Conservation (phyloP, 495 filamentous ascomycete genomes). For the Tuber indicum region DNA sequence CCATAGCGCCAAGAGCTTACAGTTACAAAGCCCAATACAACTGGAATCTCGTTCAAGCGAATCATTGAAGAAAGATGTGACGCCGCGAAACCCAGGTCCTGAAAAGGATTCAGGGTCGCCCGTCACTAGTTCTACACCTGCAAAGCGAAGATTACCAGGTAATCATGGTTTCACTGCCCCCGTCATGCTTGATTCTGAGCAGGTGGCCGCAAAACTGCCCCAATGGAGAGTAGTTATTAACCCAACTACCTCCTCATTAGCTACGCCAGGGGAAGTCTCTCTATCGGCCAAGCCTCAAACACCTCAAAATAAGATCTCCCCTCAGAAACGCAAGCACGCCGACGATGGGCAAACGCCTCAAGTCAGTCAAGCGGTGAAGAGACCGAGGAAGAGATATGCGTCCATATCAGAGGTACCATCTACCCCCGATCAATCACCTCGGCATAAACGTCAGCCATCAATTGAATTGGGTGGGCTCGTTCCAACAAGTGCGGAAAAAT, state of each 20-base stretch:
- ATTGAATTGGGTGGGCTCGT: not conserved
- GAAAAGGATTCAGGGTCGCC: not conserved
- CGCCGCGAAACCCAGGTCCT: not conserved
- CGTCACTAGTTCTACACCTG: not conserved
- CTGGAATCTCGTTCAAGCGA: constrained; percentile 2
- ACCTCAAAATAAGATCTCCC: not conserved
- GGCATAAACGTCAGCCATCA: not conserved
- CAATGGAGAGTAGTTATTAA: constrained; percentile 3
- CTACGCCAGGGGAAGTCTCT: not conserved
- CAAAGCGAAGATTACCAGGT: not conserved
- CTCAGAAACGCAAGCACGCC: not conserved
- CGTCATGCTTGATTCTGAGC: not conserved
- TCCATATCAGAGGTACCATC: not conserved
- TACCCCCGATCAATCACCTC: not conserved
- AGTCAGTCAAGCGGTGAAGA: not conserved
- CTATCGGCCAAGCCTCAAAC: not conserved
- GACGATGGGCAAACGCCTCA: not conserved
- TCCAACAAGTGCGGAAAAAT: not conserved
- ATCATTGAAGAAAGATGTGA: not conserved
- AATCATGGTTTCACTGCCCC: not conserved
- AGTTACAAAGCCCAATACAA: not conserved
- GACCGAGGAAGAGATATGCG: not conserved
- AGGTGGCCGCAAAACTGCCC: not conserved
- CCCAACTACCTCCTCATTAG: not conserved
- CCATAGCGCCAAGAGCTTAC: constrained; percentile 1